phyloP scores from a whole-genome alignment of 805 yeast species.

The Yueomyces sp. region DNA sequence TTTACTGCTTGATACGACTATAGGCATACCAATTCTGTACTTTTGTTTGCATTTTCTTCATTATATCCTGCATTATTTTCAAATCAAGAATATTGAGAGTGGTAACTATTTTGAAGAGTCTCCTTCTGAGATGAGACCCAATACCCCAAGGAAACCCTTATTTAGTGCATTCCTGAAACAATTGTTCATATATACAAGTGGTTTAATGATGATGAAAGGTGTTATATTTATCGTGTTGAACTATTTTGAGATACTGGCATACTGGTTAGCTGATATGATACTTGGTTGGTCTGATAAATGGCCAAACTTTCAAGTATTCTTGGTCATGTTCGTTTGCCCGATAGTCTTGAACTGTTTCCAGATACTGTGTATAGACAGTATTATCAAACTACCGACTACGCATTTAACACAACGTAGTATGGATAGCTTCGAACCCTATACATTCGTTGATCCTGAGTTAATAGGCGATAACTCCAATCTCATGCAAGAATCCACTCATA shows the following conservation, averaged over 20 bases:
- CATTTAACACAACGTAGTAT: slow-evolving; percentile 12
- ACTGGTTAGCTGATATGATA: slow-evolving; percentile 60
- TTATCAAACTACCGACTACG: slow-evolving; percentile 42
- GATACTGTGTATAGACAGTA: slow-evolving; percentile 57
- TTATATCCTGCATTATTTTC: slow-evolving; percentile 21
- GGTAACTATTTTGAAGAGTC: slow-evolving; percentile 26
- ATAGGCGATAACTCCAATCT: not conserved
- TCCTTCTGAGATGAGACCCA: not conserved
- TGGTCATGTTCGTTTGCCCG: slow-evolving; percentile 78
- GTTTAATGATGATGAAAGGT: slow-evolving; percentile 51
- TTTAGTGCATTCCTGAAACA: slow-evolving; percentile 60
- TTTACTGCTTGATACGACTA: slow-evolving; percentile 79
- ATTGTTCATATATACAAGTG: slow-evolving; percentile 49
- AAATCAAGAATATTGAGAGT: slow-evolving; percentile 31
- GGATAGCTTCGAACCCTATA: slow-evolving; percentile 18
- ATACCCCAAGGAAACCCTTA: slow-evolving; percentile 34
- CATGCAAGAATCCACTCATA: not conserved
- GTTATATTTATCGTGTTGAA: slow-evolving; percentile 43
- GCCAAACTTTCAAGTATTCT: slow-evolving; percentile 71
- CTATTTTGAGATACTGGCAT: slow-evolving; percentile 54
- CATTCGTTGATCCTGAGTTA: slow-evolving; percentile 1
- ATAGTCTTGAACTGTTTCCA: slow-evolving; percentile 62
- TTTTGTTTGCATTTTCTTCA: slow-evolving; percentile 39
- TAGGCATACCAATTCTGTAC: slow-evolving; percentile 81
- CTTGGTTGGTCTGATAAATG: slow-evolving; percentile 73